A percentile compares a stretch with the other conserved stretches of the same genome.
These are phyloP conservation scores for Eucalyptus viminalis DNA, from an alignment of 345 rosid genomes.

Conservation along the genomic window DNA sequence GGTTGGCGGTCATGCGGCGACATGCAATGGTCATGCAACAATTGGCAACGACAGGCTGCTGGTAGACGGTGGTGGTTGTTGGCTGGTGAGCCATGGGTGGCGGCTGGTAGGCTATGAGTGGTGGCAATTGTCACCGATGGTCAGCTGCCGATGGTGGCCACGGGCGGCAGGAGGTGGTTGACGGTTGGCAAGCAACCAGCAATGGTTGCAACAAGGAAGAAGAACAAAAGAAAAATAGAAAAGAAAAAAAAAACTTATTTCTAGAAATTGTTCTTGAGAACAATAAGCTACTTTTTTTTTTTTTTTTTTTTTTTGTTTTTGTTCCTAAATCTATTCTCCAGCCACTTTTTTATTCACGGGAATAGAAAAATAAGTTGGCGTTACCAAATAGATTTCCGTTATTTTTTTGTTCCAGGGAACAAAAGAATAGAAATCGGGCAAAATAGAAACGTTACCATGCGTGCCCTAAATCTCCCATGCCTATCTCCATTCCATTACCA, in stretches of 20 bases:
- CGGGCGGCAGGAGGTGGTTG: accelerated
- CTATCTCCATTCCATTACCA: background rate
- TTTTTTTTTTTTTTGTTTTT: too few relatives aligned
- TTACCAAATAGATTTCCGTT: too few relatives aligned
- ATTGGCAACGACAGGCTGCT: accelerated
- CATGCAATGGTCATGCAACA: accelerated
- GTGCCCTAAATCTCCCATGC: background rate
- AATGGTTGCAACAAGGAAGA: accelerated
- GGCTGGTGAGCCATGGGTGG: accelerated
- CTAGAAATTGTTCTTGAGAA: accelerated
- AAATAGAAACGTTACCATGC: too few relatives aligned
- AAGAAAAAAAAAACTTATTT: too few relatives aligned
- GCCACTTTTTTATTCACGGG: accelerated
- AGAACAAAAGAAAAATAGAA: too few relatives aligned
- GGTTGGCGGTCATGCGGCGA: accelerated
- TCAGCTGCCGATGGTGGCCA: accelerated
- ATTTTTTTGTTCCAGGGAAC: accelerated
- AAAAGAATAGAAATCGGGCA: accelerated
- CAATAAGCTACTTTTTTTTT: too few relatives aligned
- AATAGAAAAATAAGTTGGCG: too few relatives aligned
- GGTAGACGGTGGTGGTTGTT: accelerated
- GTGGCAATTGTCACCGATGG: accelerated
- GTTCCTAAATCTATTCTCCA: accelerated
- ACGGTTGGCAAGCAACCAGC: accelerated
- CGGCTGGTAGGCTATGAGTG: accelerated